Base-by-base conservation (phyloP, 1,284 basidiomycete species). In the Boletus albobrunnescens region DNA sequence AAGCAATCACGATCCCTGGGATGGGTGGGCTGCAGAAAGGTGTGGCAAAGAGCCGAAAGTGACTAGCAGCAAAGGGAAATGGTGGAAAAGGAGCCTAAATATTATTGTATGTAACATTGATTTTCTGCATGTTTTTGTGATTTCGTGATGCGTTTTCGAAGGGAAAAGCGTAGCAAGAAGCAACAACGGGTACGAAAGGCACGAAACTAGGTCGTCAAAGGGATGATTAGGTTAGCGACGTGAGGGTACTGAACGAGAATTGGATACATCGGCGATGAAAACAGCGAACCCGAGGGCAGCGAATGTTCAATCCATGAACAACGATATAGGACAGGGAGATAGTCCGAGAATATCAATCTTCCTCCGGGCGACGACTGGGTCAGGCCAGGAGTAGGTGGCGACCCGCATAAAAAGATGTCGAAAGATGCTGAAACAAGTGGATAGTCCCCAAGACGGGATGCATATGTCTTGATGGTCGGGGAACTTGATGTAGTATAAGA, bases 391-490 rank as follows among this genome's bases (percentile, higher is more conserved):
- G 51, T 17, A 49, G 52, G 42, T 51, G 40, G 44, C 42, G 55
- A 59, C 47, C 50, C 35, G 60, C 64, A 68, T 66, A 67, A 62
- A 67, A 53, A 67, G 53, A 66, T 65, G 59, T 63, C 57, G 60
- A 64, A 60, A 60, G 56, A 62, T 56, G 58, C 58, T 54, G 50
- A 51, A 55, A 64, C 44, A 66, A 55, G 54, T 54, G 52, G 40
- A 58, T 53, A 61, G 59, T 62, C 67, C 63, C 54, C 55, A 50
- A 68, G 77, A 81, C 78, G 72, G 77, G 76, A 79, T 78, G 78
- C 74, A 81, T 79, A 81, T 76, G 78, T 79, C 78, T 69, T 72
- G 63, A 67, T 69, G 62, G 56, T 54, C 66, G 65, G 67, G 65
- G 65, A 67, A 64, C 67, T 55, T 33, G 32, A 19, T 58, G 53